Evolutionary conservation across 768 basidiomycete genomes (phyloP).

Genomic region (Russula vinacea): DNA sequence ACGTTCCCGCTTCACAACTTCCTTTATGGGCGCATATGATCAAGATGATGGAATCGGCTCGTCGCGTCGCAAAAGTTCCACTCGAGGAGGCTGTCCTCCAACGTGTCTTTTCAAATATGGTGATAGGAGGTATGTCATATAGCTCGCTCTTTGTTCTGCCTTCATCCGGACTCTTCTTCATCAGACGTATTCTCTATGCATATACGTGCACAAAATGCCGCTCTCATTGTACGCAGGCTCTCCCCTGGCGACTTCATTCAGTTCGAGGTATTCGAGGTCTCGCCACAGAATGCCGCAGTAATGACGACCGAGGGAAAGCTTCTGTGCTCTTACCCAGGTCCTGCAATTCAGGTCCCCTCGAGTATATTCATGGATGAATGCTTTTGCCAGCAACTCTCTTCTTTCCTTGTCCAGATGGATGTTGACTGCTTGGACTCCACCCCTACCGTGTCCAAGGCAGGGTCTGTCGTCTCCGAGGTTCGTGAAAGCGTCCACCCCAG

Average conservation of each 20-base stretch:
- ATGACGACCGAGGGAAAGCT: slow-evolving; percentile 45
- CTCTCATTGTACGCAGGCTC: slow-evolving; percentile 36
- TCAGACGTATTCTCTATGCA: slow-evolving; percentile 42
- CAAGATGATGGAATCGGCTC: slow-evolving; percentile 11
- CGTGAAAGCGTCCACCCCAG: slow-evolving; percentile 45
- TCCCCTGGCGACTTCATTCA: slow-evolving; percentile 30
- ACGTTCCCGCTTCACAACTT: slow-evolving; percentile 1
- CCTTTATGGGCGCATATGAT: slow-evolving; percentile 16
- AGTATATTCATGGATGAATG: slow-evolving; percentile 32
- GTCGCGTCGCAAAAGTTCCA: background rate
- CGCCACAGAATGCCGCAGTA: slow-evolving; percentile 38
- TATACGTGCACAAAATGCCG: slow-evolving; percentile 49
- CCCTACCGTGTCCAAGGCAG: slow-evolving; percentile 39
- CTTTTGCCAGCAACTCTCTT: slow-evolving; percentile 39
- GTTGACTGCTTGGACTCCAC: slow-evolving; percentile 38
- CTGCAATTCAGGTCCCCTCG: slow-evolving; percentile 41
- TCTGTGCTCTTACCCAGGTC: slow-evolving; percentile 46
- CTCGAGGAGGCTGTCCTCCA: slow-evolving; percentile 1
- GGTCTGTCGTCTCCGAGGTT: slow-evolving; percentile 34
- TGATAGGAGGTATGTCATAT: slow-evolving; percentile 2
- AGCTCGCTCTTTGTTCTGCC: background rate
- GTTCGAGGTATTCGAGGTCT: slow-evolving; percentile 49
- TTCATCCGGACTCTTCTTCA: background rate
- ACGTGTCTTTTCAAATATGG: slow-evolving; percentile 5
- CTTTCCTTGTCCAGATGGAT: slow-evolving; percentile 42